Evolutionary conservation across 1,139 yeast genomes (phyloP).

Genomic region (Yamadazyma mexicana): DNA sequence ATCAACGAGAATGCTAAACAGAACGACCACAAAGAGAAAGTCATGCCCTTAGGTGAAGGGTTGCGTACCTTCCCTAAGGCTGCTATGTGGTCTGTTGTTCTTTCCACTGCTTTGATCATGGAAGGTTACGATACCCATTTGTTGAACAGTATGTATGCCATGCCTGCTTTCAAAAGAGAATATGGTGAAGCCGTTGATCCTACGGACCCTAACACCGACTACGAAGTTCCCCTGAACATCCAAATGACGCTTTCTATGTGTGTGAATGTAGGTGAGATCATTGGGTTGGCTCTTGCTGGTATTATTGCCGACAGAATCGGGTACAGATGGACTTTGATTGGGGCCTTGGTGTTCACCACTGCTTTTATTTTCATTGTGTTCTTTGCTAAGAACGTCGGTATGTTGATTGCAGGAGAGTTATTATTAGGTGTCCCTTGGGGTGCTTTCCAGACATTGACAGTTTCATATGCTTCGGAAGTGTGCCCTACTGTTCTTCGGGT

Average conservation of each 20-base stretch:
- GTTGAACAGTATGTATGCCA: constrained; percentile 36
- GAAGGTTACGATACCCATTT: constrained; percentile 45
- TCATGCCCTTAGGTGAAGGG: constrained; percentile 43
- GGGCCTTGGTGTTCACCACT: constrained; percentile 31
- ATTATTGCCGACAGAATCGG: constrained; percentile 46
- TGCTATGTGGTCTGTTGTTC: constrained; percentile 40
- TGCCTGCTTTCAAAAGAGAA: constrained; percentile 35
- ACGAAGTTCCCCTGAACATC: constrained; percentile 46
- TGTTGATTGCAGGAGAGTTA: constrained; percentile 46
- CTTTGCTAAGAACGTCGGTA: constrained; percentile 42
- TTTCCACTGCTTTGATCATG: constrained; percentile 42
- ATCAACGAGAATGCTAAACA: constrained; percentile 42
- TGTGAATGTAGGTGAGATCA: constrained; percentile 43
- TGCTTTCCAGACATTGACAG: constrained; percentile 49
- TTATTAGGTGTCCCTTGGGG: constrained; percentile 56
- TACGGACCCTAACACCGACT: constrained; percentile 25
- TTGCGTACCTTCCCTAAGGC: constrained; percentile 43
- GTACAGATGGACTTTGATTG: constrained; percentile 44
- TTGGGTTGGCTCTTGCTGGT: constrained; percentile 49
- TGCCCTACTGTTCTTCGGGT: constrained; percentile 49
- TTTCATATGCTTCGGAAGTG: constrained; percentile 55
- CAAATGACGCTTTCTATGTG: constrained; percentile 50
- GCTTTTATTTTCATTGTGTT: constrained; percentile 50
- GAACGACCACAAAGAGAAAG: constrained; percentile 40
- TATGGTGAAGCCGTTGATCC: constrained; percentile 26